A percentile compares a stretch with the other conserved stretches of the same genome.
Evolutionary conservation across 805 yeast species (phyloP).

Genomic region (Lachancea cidri): DNA sequence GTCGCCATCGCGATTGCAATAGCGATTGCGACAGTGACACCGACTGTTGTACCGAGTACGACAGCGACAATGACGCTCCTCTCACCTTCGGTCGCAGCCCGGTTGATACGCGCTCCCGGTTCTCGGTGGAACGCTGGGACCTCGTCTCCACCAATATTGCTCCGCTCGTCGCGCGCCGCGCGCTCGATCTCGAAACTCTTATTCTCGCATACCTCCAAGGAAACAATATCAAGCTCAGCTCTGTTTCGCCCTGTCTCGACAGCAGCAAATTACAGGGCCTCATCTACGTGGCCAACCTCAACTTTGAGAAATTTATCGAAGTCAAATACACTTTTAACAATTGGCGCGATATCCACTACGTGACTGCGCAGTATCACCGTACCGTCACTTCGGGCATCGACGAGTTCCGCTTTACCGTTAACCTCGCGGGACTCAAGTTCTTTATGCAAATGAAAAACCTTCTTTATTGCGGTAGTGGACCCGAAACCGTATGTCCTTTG

Average conservation of each 20-base stretch:
- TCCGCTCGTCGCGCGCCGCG: conserved; percentile 7
- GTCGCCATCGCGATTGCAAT: conserved; percentile 6
- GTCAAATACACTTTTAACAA: conserved; percentile 31
- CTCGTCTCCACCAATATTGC: conserved; percentile 7
- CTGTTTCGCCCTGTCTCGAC: conserved; percentile 11
- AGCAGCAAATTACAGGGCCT: conserved; percentile 23
- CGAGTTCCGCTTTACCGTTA: conserved; percentile 29
- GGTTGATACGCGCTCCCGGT: background rate
- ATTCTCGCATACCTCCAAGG: conserved; percentile 19
- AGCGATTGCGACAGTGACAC: conserved; percentile 3
- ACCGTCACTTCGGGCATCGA: conserved; percentile 25
- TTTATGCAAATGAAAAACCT: conserved; percentile 23
- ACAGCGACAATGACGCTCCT: background rate
- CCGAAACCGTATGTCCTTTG: conserved; percentile 14
- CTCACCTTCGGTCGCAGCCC: conserved; percentile 1
- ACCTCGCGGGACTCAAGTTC: conserved; percentile 26
- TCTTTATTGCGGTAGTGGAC: conserved; percentile 12
- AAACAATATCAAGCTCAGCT: conserved; percentile 22
- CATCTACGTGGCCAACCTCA: conserved; percentile 29
- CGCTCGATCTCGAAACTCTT: conserved; percentile 12
- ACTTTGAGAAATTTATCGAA: conserved; percentile 31
- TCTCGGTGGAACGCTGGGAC: conserved; percentile 5
- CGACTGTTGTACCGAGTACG: conserved; percentile 5
- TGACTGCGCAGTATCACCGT: conserved; percentile 23
- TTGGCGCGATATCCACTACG: conserved; percentile 32